Evolutionary conservation across 139 green algal genomes (phyloP).

Genomic region (Chlorella ohadii): DNA sequence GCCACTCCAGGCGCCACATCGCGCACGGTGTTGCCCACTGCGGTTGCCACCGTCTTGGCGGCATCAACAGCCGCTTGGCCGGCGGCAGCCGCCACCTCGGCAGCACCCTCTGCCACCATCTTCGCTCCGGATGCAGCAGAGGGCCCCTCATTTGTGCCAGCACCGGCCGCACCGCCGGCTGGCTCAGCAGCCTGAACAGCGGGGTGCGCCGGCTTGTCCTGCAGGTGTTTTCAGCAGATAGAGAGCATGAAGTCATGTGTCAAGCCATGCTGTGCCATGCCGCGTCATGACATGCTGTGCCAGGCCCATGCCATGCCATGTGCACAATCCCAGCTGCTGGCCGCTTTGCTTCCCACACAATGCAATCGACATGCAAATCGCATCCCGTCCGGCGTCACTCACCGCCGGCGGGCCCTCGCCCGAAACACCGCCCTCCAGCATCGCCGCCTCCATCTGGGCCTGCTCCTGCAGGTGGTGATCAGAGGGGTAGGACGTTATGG

Average conservation of each 20-base stretch:
- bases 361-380: no score
- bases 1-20: neutral
- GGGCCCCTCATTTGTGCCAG: neutral
- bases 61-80: neutral
- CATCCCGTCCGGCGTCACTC: no score
- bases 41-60: neutral
- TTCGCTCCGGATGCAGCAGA: neutral
- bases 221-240: neutral
- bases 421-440: neutral
- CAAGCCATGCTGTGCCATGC: no score
- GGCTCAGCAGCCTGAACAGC: no score
- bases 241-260: no score
- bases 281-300: no score
- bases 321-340: no score
- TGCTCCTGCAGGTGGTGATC: neutral
- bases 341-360: no score
- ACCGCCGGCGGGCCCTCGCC: neutral
- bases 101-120: conserved; percentile 9
- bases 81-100: neutral
- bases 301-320: no score
- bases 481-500: no score
- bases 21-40: neutral
- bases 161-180: neutral
- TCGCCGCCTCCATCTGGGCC: conserved; percentile 8
- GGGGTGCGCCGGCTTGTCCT: neutral